These are phyloP conservation scores for Actinidia chinensis DNA, from an alignment of 179 eudicot genomes.

Conservation along the genomic window DNA sequence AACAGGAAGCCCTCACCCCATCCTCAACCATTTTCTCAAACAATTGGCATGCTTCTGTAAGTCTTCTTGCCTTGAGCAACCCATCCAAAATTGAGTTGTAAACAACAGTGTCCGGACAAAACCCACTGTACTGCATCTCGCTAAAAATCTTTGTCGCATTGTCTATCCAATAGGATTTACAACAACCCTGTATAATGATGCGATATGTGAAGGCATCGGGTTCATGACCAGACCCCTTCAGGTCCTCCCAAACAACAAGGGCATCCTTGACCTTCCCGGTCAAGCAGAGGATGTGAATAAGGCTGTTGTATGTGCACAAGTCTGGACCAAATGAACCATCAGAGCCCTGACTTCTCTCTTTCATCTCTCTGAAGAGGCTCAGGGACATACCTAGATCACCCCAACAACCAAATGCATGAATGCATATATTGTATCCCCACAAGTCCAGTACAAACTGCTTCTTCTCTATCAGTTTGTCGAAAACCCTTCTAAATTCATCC, in stretches of 20 bases:
- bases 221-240: constrained; percentile 80
- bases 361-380: constrained; percentile 71
- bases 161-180: constrained; percentile 61
- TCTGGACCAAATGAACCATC: constrained; percentile 44
- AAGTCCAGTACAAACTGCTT: constrained; percentile 45
- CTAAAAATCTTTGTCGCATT: constrained; percentile 63
- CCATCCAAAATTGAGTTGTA: constrained; percentile 80
- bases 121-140: constrained; percentile 78
- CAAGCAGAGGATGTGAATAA: constrained; percentile 69
- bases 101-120: constrained; percentile 59
- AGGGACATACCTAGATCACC: constrained; percentile 71
- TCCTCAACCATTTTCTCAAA: constrained; percentile 85
- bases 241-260: constrained; percentile 73
- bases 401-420: constrained; percentile 83
- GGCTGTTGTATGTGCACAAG: constrained; percentile 81
- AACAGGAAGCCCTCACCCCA: constrained; percentile 66
- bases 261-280: constrained; percentile 79
- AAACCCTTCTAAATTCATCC: constrained; percentile 54
- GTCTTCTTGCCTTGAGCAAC: constrained; percentile 69
- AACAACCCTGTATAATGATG: constrained; percentile 79
- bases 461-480: constrained; percentile 44
- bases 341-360: constrained; percentile 36
- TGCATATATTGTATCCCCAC: constrained; percentile 86
- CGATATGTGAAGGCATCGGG: constrained; percentile 86
- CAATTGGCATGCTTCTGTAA: constrained; percentile 70